These are phyloP conservation scores for Aspergillus alliaceus DNA, from an alignment of 2,329 filamentous ascomycete species.

Conservation along the genomic window DNA sequence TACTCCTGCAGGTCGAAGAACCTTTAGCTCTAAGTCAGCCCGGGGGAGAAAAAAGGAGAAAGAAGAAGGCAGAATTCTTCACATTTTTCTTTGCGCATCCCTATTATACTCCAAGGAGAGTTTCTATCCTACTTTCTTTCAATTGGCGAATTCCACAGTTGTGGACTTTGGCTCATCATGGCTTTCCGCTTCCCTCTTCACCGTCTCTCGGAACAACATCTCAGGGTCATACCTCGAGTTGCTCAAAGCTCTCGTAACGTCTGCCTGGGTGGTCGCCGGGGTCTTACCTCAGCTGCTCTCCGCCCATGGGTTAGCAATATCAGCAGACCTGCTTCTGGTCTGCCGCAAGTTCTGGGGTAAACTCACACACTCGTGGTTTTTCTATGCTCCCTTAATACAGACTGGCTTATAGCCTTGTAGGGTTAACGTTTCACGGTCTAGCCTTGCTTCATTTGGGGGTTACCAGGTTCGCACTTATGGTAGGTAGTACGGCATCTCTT, in stretches of 20 bases:
- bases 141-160: not conserved
- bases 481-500: slow-evolving; percentile 15
- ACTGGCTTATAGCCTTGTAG: slow-evolving; percentile 10
- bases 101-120: not conserved
- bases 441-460: slow-evolving; percentile 23
- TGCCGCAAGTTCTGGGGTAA: slow-evolving; percentile 30
- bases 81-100: not conserved
- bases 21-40: not conserved
- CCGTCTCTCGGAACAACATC: slow-evolving; percentile 34
- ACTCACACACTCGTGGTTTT: not conserved
- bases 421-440: slow-evolving; percentile 25
- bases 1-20: not conserved
- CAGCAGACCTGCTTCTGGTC: slow-evolving; percentile 19
- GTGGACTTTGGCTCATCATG: slow-evolving; percentile 26
- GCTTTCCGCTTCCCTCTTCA: slow-evolving; percentile 40
- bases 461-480: slow-evolving; percentile 40
- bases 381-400: not conserved
- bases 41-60: not conserved
- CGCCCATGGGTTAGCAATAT: slow-evolving; percentile 12
- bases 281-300: slow-evolving; percentile 26
- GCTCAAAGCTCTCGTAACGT: slow-evolving; percentile 27
- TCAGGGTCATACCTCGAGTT: slow-evolving; percentile 30
- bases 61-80: not conserved
- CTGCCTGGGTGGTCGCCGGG: slow-evolving; percentile 21
- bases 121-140: not conserved